Evolutionary conservation across 257 asterid species (phyloP).

Genomic region (Plantago elongata): DNA sequence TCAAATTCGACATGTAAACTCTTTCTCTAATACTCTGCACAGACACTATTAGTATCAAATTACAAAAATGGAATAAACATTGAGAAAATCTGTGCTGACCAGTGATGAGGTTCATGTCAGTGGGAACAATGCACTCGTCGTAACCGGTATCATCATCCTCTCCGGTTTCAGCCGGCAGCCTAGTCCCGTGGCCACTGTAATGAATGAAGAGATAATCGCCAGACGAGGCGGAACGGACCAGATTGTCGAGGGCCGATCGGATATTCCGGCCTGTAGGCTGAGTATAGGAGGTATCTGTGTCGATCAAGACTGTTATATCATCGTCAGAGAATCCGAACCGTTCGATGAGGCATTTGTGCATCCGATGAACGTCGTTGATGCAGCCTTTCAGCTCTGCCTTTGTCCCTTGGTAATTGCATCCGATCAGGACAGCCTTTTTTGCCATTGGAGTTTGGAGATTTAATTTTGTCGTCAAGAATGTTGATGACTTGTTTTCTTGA

Average conservation of each 20-base stretch:
- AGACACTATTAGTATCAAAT: not conserved
- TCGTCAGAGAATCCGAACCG: conserved; percentile 84
- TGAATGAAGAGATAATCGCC: conserved; percentile 84
- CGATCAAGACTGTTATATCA: conserved; percentile 67
- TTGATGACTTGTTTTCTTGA: not conserved
- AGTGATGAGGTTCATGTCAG: conserved; percentile 87
- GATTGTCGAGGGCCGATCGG: conserved; percentile 64
- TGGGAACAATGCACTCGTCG: conserved; percentile 93
- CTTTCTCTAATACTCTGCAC: not conserved
- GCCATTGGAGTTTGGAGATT: conserved; percentile 45
- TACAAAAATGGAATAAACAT: not conserved
- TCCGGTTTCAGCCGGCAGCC: conserved; percentile 97
- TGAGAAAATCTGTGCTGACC: conserved; percentile 28
- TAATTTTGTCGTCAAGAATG: not conserved
- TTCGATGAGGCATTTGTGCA: conserved; percentile 57
- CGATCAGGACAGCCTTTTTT: conserved; percentile 80
- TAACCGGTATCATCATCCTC: conserved; percentile 97
- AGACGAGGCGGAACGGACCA: conserved; percentile 50
- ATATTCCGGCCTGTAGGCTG: conserved; percentile 90
- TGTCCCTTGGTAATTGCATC: conserved; percentile 84
- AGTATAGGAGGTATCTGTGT: conserved; percentile 61
- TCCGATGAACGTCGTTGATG: conserved; percentile 84
- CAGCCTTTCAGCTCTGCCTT: conserved; percentile 91
- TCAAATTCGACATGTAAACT: no score
- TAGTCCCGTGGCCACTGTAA: conserved; percentile 97